A percentile compares a stretch with the other conserved stretches of the same genome.
phyloP scores from a whole-genome alignment of 2,329 filamentous ascomycete species.

The Penicillium sp. region DNA sequence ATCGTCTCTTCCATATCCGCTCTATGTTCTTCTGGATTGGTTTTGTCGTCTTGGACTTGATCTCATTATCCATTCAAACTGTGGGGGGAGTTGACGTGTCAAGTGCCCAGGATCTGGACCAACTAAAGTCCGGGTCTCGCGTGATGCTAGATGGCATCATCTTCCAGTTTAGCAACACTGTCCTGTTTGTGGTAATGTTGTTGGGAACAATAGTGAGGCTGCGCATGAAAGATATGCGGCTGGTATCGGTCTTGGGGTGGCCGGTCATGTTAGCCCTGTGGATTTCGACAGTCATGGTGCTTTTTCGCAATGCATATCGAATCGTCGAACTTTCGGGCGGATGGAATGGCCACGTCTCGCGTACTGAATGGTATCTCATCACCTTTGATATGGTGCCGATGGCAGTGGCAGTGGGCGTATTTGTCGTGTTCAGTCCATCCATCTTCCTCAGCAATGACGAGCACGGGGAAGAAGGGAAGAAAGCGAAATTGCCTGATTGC shows the following conservation, averaged over 20 bases:
- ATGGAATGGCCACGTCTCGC: slow-evolving; percentile 4
- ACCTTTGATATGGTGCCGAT: slow-evolving; percentile 5
- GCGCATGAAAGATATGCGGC: not conserved
- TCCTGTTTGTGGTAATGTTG: slow-evolving; percentile 1
- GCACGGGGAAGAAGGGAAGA: not conserved
- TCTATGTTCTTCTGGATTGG: not conserved
- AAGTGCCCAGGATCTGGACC: not conserved
- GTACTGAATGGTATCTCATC: slow-evolving; percentile 8
- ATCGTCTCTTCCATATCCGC: not conserved
- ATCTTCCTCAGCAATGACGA: not conserved
- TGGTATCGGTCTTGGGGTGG: not conserved
- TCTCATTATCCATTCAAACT: slow-evolving; percentile 7
- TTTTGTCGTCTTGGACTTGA: slow-evolving; percentile 1
- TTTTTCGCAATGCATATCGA: slow-evolving; percentile 7
- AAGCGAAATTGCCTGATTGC: not conserved
- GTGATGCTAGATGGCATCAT: slow-evolving; percentile 5
- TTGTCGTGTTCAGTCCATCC: slow-evolving; percentile 2
- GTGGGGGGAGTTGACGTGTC: slow-evolving; percentile 5
- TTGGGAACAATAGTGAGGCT: not conserved
- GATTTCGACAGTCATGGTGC: slow-evolving; percentile 3
- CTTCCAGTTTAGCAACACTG: slow-evolving; percentile 5
- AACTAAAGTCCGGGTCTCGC: not conserved
- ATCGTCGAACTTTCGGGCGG: slow-evolving; percentile 4
- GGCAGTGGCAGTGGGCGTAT: not conserved
- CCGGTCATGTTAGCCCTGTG: slow-evolving; percentile 1